These are phyloP conservation scores for Chytriomyces sp. DNA, from an alignment of 192 early-diverging fungal species.

Conservation along the genomic window DNA sequence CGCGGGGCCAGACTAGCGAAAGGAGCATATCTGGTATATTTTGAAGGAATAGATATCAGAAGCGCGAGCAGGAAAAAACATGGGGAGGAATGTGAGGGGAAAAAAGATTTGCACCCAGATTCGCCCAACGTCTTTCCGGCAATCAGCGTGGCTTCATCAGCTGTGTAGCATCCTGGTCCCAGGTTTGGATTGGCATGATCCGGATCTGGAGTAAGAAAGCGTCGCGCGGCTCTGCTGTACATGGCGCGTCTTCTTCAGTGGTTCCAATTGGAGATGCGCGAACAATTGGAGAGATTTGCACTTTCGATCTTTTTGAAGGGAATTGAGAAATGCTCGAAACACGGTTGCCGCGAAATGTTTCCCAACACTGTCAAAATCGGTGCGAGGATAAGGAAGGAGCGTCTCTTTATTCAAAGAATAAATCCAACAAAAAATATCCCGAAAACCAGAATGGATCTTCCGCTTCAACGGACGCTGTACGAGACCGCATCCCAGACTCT, in stretches of 20 bases:
- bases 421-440: too few relatives aligned
- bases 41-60: not conserved
- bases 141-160: slow-evolving; percentile 45
- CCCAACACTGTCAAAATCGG: too few relatives aligned
- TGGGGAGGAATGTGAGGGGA: not conserved
- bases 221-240: slow-evolving; percentile 57
- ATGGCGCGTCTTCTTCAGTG: slow-evolving; percentile 27
- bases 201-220: slow-evolving; percentile 52
- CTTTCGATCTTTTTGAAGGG: too few relatives aligned
- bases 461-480: not conserved
- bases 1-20: slow-evolving; percentile 58
- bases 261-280: not conserved
- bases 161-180: slow-evolving; percentile 60
- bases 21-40: slow-evolving; percentile 54
- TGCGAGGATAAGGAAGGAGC: too few relatives aligned
- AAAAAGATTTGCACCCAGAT: slow-evolving; percentile 42
- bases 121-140: slow-evolving; percentile 54
- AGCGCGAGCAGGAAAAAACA: not conserved
- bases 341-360: too few relatives aligned
- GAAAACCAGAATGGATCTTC: not conserved
- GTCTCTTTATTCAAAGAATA: too few relatives aligned
- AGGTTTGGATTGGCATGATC: slow-evolving; percentile 62
- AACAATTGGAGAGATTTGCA: too few relatives aligned
- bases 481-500: not conserved
- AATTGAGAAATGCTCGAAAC: too few relatives aligned